These are phyloP conservation scores for Cladosporium cucumerinum DNA, from an alignment of 2,329 filamentous ascomycete species.

Conservation along the genomic window DNA sequence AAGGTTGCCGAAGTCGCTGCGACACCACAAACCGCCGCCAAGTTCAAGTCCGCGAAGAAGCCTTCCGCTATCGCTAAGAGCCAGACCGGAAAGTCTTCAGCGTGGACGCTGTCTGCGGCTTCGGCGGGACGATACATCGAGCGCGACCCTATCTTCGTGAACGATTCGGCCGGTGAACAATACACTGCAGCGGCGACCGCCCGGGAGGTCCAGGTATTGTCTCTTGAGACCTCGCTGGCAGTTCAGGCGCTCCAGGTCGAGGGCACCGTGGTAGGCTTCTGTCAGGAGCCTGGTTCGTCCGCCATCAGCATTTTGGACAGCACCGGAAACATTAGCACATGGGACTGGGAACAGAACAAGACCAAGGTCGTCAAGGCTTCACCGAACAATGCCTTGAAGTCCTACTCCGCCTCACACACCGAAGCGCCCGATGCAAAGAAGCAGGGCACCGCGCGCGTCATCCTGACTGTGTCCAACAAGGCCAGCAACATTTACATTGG, in stretches of 20 bases:
- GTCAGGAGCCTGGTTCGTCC: slow-evolving; percentile 32
- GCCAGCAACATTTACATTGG: slow-evolving; percentile 33
- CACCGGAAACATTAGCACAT: slow-evolving; percentile 51
- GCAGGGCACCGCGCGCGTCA: not conserved
- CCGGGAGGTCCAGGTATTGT: slow-evolving; percentile 46
- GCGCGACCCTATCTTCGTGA: slow-evolving; percentile 55
- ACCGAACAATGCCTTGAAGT: not conserved
- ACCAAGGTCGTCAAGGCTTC: slow-evolving; percentile 3
- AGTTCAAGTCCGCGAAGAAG: slow-evolving; percentile 11
- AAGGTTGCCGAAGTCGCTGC: not conserved
- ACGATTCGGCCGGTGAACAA: slow-evolving; percentile 38
- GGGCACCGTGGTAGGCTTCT: slow-evolving; percentile 47
- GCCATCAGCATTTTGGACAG: slow-evolving; percentile 18
- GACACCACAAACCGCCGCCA: not conserved
- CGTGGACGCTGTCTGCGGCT: slow-evolving; percentile 50
- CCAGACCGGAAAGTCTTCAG: slow-evolving; percentile 10
- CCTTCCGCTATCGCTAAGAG: slow-evolving; percentile 8
- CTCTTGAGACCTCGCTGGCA: slow-evolving; percentile 74
- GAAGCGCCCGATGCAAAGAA: slow-evolving; percentile 4
- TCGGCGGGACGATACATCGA: slow-evolving; percentile 55
- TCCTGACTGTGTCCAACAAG: slow-evolving; percentile 4
- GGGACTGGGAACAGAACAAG: slow-evolving; percentile 50
- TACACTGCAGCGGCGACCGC: slow-evolving; percentile 32
- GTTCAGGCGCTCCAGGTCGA: slow-evolving; percentile 42
- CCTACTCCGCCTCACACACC: slow-evolving; percentile 2